Base-by-base conservation (phyloP, 140 eudicot species). In the Cichorium intybus region DNA sequence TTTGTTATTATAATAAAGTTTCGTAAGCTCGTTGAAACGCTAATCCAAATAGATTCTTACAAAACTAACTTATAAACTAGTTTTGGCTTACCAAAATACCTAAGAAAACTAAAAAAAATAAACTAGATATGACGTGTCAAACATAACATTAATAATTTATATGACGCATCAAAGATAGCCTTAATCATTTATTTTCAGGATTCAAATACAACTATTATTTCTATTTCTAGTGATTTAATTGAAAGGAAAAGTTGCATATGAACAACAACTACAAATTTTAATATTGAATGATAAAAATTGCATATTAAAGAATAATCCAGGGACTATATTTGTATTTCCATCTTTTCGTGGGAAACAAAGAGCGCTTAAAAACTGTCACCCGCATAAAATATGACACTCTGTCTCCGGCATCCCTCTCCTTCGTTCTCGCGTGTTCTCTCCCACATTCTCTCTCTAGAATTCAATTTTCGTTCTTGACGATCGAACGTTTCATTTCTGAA, bases 351-450 rank as follows among this genome's bases (percentile, higher is more conserved):
- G 80, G 75, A 68, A 75, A 60, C 80, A 53, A 75, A 67, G 80
- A 68, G 59, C 65, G 75, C 70, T 60, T 75, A 68, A 75, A 60
- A 75, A 67, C 64, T 45, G 64, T 67, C 79, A 35, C 74, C 74
- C 66, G n/a, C 27, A 48, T 41, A 72, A 54, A 62, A 53, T 22
- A 28, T 55, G 66, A 64, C 78, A 73, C 46, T 31, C 78, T 54
- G 76, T 71, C 52, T 60, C 68, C 61, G 28, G 68, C 66, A 20
- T 37, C 33, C 61, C 26, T 65, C 68, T 24, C 73, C 51, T 34
- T 66, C 74, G 22, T 58, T 66, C 73, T 41, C 47, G 24, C 72
- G 17, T 64, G 7, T 64, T 68, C 74, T 58, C 64, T 67, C 49
- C 48, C 43, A 29, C 49, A 59, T 58, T 48, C 46, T 69, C 66